These are phyloP conservation scores for Cryptococcus sp. DNA, from an alignment of 1,284 basidiomycete genomes.

Conservation along the genomic window DNA sequence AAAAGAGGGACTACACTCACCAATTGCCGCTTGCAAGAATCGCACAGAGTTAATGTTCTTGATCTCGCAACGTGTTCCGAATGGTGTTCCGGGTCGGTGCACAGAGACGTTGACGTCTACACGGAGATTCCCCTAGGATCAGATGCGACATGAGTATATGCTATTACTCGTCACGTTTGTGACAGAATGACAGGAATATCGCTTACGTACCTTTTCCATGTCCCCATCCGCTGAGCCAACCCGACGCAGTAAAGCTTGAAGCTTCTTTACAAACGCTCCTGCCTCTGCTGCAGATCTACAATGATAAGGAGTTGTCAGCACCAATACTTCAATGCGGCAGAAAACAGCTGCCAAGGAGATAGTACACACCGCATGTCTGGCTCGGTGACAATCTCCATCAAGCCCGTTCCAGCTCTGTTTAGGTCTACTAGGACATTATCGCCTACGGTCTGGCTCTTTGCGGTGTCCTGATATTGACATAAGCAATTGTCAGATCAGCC, in stretches of 20 bases:
- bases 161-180: neutral
- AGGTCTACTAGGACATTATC: constrained; percentile 74
- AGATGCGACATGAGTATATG: neutral
- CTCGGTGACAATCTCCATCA: constrained; percentile 96
- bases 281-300: constrained; percentile 85
- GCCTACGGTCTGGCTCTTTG: constrained; percentile 75
- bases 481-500: neutral
- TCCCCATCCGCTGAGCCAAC: constrained; percentile 91
- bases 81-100: constrained; percentile 64
- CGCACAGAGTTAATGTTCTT: constrained; percentile 95
- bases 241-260: constrained; percentile 79
- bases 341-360: neutral
- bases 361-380: constrained; percentile 77
- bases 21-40: constrained; percentile 82
- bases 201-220: constrained; percentile 84
- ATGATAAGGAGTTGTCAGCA: neutral
- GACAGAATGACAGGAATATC: neutral
- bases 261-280: constrained; percentile 77
- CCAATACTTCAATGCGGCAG: too few relatives aligned
- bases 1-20: constrained; percentile 56
- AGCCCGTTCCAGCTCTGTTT: constrained; percentile 82
- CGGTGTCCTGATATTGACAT: constrained; percentile 71
- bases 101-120: constrained; percentile 97
- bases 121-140: constrained; percentile 76
- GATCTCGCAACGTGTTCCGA: constrained; percentile 89